Evolutionary conservation across 345 rosid genomes (phyloP), one percentile per base, ranked within the genome.

Genomic region (Bruguiera gymnorhiza): DNA sequence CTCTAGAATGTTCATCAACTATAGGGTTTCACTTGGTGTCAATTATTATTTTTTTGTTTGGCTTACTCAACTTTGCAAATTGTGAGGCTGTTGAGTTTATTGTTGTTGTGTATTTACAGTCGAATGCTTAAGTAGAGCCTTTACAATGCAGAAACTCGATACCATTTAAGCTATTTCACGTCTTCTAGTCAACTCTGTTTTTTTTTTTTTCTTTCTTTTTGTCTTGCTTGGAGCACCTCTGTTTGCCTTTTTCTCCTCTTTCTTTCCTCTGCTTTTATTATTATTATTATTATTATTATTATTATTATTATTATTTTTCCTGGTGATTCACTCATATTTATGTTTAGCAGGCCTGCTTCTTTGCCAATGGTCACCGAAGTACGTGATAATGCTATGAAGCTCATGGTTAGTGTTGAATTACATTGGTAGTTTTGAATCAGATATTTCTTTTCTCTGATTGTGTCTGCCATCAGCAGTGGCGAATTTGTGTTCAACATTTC

Each of bases 401-500:
- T 80, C 31, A 76, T 71, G 86, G 96, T 91, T 73, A 79, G 84
- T 78, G 27, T 71, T 70, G 27, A 79, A 63, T 67, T 39, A 36
- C 43, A 24, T 60, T 39, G 73, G 20, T 54, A 36, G 3, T 56
- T 16, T 50, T n/a, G 18, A 60, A 39, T 51, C 27, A 62, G 53
- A 27, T 46, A 52, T 66, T 39, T 21, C 58, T 58, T 36, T 72
- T 67, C 77, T 65, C 75, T 72, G 62, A 80, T 55, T 37, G 56
- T 64, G 34, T 60, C 57, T 65, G 21, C 58, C 63, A 79, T 69
- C 9, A 6, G 39, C 83, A 91, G 97, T 63, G 83, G 78, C 88
- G 78, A 68, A 82, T 85, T 79, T 90, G 96, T 18, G 71, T 83
- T 16, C 89, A 81, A 23, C 75, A 76, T 72, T 91, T 91, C 77